A percentile compares a stretch with the other conserved stretches of the same genome.
Evolutionary conservation across 176 grass and related monocot species (phyloP).

Genomic region (Lolium rigidum): DNA sequence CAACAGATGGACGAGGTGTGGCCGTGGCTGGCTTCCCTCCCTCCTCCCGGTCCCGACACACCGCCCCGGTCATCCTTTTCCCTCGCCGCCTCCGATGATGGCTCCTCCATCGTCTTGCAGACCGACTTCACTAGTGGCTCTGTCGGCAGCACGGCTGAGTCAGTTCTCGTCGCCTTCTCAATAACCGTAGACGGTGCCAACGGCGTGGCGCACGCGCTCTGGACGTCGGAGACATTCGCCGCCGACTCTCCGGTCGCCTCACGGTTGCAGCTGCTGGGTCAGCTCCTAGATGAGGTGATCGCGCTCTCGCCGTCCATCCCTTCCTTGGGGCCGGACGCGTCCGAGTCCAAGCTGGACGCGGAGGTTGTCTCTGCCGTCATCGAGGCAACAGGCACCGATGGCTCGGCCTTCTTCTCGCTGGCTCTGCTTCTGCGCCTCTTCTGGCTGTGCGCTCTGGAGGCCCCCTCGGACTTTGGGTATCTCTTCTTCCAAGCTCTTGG

Average conservation of each 20-base stretch:
- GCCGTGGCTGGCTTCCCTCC: constrained; percentile 61
- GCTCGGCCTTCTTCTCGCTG: constrained; percentile 61
- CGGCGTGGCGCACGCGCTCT: constrained; percentile 46
- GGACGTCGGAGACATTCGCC: constrained; percentile 50
- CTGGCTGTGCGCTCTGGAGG: constrained; percentile 72
- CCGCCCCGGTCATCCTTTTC: constrained; percentile 31
- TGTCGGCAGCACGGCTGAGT: background rate
- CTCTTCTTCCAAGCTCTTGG: constrained; percentile 74
- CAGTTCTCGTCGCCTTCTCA: constrained; percentile 52
- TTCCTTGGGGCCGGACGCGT: constrained; percentile 9
- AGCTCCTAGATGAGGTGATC: constrained; percentile 69
- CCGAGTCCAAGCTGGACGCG: constrained; percentile 34
- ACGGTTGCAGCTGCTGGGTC: constrained; percentile 55
- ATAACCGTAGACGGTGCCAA: constrained; percentile 45
- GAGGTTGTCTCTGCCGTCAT: constrained; percentile 36
- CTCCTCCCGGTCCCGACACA: background rate
- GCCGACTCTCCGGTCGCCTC: constrained; percentile 26
- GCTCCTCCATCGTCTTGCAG: constrained; percentile 61
- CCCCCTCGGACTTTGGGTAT: constrained; percentile 71
- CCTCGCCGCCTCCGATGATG: constrained; percentile 47
- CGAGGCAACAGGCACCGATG: background rate
- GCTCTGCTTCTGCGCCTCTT: constrained; percentile 79
- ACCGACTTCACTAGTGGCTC: constrained; percentile 26
- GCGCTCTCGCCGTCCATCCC: constrained; percentile 50
- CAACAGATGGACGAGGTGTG: constrained; percentile 74